A percentile compares a stretch with the other conserved stretches of the same genome.
These are phyloP conservation scores for Ligustrum vulgare DNA, from an alignment of 257 asterid species.

Conservation along the genomic window DNA sequence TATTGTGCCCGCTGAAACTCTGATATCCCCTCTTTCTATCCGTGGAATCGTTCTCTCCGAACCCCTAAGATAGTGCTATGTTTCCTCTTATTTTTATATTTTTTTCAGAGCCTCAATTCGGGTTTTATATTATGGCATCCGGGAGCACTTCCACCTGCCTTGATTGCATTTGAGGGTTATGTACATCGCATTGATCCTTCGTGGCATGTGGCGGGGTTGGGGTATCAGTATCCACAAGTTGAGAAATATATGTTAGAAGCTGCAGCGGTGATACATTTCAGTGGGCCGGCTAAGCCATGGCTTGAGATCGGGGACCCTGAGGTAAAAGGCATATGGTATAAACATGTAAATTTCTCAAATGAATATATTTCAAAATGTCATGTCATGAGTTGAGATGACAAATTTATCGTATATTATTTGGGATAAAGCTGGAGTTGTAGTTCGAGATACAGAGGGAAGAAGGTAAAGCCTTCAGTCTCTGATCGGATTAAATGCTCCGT, in stretches of 20 bases:
- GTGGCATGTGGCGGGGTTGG: conserved; percentile 82
- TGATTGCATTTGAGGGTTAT: conserved; percentile 76
- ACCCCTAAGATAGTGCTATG: background rate
- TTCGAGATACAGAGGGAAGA: conserved; percentile 77
- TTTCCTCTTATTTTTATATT: background rate
- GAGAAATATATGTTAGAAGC: conserved; percentile 32
- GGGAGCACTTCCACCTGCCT: conserved; percentile 80
- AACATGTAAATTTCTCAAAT: conserved; percentile 68
- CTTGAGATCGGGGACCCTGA: conserved; percentile 60
- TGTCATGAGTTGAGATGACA: conserved; percentile 37
- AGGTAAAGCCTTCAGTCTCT: conserved; percentile 88
- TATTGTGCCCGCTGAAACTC: background rate
- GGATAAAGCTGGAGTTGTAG: conserved; percentile 36
- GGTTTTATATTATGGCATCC: conserved; percentile 73
- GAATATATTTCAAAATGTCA: conserved; percentile 57
- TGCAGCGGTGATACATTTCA: conserved; percentile 79
- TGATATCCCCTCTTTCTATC: background rate
- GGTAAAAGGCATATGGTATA: conserved; percentile 61
- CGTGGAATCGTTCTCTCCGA: background rate
- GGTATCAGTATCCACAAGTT: conserved; percentile 41
- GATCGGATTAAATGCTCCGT: conserved; percentile 35
- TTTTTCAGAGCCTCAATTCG: conserved; percentile 60
- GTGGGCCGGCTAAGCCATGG: conserved; percentile 97
- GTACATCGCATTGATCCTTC: conserved; percentile 59
- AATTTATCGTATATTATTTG: conserved; percentile 24